Evolutionary conservation across 1,284 basidiomycete species (phyloP).

Genomic region (Malassezia pachydermatis): DNA sequence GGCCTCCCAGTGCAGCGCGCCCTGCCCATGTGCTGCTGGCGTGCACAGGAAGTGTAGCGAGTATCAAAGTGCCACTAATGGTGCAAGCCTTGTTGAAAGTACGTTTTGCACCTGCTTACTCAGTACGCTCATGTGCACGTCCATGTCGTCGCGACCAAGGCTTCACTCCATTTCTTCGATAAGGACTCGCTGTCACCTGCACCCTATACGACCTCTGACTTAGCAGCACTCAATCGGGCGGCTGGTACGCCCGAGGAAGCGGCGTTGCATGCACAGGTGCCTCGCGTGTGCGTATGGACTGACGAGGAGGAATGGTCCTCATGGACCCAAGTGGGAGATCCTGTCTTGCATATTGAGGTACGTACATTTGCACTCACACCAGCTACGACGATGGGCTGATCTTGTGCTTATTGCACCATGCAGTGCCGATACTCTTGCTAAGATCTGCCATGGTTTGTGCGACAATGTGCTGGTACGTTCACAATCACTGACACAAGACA

Average conservation of each 20-base stretch:
- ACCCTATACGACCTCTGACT: constrained; percentile 13
- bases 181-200: constrained; percentile 51
- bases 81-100: constrained; percentile 65
- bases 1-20: constrained; percentile 24
- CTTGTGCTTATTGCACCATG: constrained; percentile 86
- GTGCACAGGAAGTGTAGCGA: constrained; percentile 84
- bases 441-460: constrained; percentile 75
- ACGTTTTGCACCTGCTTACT: constrained; percentile 29
- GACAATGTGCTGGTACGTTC: constrained; percentile 72
- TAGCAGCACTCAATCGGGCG: constrained; percentile 26
- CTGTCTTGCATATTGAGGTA: constrained; percentile 82
- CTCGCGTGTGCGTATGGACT: constrained; percentile 62
- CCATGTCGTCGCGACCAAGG: constrained; percentile 70
- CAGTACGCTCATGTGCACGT: constrained; percentile 58
- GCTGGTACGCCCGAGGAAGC: constrained; percentile 2
- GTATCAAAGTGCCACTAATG: constrained; percentile 82
- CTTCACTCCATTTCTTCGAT: constrained; percentile 69
- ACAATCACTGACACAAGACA: constrained; percentile 55
- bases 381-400: constrained; percentile 85
- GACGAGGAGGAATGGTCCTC: constrained; percentile 79
- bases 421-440: constrained; percentile 86
- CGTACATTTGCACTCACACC: not conserved
- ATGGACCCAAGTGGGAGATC: constrained; percentile 69
- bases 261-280: constrained; percentile 14
- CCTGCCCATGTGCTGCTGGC: constrained; percentile 64